phyloP scores from a whole-genome alignment of 139 green algal genomes.

The Coccomyxa sp. region DNA sequence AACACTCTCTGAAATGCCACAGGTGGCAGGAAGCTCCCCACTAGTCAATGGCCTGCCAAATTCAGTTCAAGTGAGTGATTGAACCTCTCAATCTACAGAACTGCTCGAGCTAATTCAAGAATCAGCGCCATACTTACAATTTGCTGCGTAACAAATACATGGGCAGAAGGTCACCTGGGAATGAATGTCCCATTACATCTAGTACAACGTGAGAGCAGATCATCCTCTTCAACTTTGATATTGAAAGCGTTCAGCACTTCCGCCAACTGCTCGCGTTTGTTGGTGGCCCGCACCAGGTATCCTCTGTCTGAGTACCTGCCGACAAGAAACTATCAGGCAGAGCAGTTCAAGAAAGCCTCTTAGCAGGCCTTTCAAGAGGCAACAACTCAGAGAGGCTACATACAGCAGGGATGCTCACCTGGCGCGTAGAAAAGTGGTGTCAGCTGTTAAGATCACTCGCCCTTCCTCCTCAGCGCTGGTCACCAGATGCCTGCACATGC shows the following conservation, averaged over 20 bases:
- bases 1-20: neutral
- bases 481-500: constrained; percentile 22
- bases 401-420: constrained; percentile 10
- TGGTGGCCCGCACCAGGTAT: constrained; percentile 32
- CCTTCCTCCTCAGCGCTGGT: constrained; percentile 29
- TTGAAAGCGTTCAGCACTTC: constrained; percentile 36
- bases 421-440: constrained; percentile 29
- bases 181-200: constrained; percentile 53
- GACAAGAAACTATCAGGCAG: neutral
- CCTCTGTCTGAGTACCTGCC: constrained; percentile 11
- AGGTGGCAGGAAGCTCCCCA: neutral
- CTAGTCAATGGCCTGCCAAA: neutral
- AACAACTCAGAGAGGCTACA: neutral
- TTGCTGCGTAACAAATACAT: neutral
- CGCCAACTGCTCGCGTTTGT: constrained; percentile 42
- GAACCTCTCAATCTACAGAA: neutral
- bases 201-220: constrained; percentile 36
- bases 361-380: neutral
- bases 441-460: constrained; percentile 44
- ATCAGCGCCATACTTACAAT: neutral
- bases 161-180: neutral
- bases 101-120: neutral
- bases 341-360: neutral
- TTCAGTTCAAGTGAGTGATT: neutral
- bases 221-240: constrained; percentile 13